Evolutionary conservation across 306 rosid species (phyloP), one percentile per base, ranked within the genome.

Genomic region (Aeschynomene evenia): DNA sequence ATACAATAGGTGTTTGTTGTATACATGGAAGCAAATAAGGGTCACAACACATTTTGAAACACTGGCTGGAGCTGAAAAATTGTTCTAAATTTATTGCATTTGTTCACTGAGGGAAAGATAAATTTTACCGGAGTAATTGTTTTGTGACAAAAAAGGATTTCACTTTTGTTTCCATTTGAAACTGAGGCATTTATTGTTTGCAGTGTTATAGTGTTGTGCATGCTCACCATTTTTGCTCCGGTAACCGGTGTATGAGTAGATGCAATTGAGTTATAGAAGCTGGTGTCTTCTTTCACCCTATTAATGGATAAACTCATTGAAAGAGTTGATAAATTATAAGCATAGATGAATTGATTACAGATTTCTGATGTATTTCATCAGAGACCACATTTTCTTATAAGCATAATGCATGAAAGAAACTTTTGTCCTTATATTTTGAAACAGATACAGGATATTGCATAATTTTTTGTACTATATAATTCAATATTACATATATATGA

Each of bases 11-110:
- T 31, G 67, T 48, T 46, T 66, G 61, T 51, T 71, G 48, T 60
- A 73, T 79, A 60, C 75, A 66, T 61, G 71, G 71, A 57, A 20
- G 39, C 67, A 52, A 66, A 68, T 66, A 60, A 52, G 24, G 45
- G 12, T 33, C 36, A n/a, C n/a, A 21, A n/a, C 10, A 62, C 15
- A 40, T 15, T 62, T 22, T 45, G 19, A 45, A n/a, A 45, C 7
- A 45, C 5, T 45, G 18, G 51, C 19, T 45, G 51, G 19, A 45
- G 51, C 19, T 45, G 19, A 45, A 9, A n/a, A 45, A n/a, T 15
- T 15, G 20, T 56, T 48, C 37, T 23, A 64, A n/a, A 65, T 48
- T 28, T 70, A 40, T 63, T 63, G 49, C 66, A 18, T 5, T 79
- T 66, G 62, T 34, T 61, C 26, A 24, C 31, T 23, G 79, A 73